These are phyloP conservation scores for Amphichorda felina DNA, from an alignment of 2,329 filamentous ascomycete species.

Conservation along the genomic window DNA sequence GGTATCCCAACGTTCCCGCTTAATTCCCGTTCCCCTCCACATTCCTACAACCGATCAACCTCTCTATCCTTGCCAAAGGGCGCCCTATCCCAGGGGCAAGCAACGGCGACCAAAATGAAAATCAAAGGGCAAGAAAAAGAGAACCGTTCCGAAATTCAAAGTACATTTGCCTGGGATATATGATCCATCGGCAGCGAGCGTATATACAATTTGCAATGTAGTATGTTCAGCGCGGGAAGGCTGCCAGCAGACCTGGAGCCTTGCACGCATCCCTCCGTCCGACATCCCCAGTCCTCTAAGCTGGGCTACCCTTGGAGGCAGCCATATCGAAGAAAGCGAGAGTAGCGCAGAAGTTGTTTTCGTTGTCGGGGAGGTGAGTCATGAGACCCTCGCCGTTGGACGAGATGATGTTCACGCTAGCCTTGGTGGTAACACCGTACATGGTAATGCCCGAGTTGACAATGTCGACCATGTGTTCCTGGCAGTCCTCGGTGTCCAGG, in stretches of 20 bases:
- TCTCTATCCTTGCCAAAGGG: too few relatives aligned
- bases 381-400: slow-evolving; percentile 35
- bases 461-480: slow-evolving; percentile 65
- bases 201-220: background rate
- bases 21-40: too few relatives aligned
- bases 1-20: too few relatives aligned
- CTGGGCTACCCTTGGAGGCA: too few relatives aligned
- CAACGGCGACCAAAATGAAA: background rate
- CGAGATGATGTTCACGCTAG: slow-evolving; percentile 60
- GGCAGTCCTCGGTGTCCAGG: slow-evolving; percentile 55
- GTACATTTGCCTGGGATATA: background rate
- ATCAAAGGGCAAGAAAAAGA: background rate
- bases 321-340: slow-evolving; percentile 16
- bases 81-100: too few relatives aligned
- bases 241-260: too few relatives aligned
- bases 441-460: slow-evolving; percentile 55
- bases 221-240: background rate
- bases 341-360: slow-evolving; percentile 53
- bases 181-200: background rate
- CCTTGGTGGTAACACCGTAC: slow-evolving; percentile 64
- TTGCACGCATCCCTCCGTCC: too few relatives aligned
- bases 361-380: slow-evolving; percentile 41
- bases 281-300: too few relatives aligned
- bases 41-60: too few relatives aligned
- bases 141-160: background rate